phyloP scores from a whole-genome alignment of 208 protist species.

The Acanthamoeba healyi region DNA sequence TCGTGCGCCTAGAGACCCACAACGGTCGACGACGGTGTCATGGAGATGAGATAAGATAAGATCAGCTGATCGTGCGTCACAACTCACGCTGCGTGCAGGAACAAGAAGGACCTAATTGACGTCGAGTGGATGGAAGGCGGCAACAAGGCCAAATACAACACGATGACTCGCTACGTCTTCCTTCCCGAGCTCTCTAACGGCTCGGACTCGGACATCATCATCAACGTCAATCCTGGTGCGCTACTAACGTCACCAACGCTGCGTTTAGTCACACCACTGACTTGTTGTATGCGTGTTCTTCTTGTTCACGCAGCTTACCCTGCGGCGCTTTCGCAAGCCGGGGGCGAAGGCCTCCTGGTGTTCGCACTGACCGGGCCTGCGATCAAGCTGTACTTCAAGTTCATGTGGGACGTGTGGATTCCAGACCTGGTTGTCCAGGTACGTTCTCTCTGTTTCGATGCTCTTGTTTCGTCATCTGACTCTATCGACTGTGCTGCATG shows the following conservation, averaged over 20 bases:
- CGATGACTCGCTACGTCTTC: conserved; percentile 27
- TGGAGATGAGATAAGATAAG: too few relatives aligned
- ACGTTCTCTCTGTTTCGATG: not conserved
- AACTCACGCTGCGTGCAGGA: not conserved
- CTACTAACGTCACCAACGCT: not conserved
- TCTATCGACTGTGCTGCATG: not conserved
- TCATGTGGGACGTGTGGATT: conserved; percentile 7
- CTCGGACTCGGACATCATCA: conserved; percentile 37
- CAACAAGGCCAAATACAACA: conserved; percentile 61
- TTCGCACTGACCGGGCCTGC: conserved; percentile 35
- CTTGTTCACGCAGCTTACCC: conserved; percentile 24
- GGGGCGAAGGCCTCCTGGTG: not conserved
- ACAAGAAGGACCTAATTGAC: conserved; percentile 61
- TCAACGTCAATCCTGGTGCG: conserved; percentile 53
- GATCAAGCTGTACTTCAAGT: conserved; percentile 17
- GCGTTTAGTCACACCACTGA: too few relatives aligned
- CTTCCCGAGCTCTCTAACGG: conserved; percentile 3
- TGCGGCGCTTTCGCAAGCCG: conserved; percentile 19
- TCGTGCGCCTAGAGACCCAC: too few relatives aligned
- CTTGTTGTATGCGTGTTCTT: not conserved
- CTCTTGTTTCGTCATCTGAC: not conserved
- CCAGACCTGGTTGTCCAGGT: conserved; percentile 55
- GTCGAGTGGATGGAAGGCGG: conserved; percentile 40
- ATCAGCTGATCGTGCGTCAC: too few relatives aligned
- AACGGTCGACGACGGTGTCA: too few relatives aligned